A percentile compares a stretch with the other conserved stretches of the same genome.
Conservation (phyloP, 371 early-diverging fungal genomes). For the Saksenaea oblongispora region DNA sequence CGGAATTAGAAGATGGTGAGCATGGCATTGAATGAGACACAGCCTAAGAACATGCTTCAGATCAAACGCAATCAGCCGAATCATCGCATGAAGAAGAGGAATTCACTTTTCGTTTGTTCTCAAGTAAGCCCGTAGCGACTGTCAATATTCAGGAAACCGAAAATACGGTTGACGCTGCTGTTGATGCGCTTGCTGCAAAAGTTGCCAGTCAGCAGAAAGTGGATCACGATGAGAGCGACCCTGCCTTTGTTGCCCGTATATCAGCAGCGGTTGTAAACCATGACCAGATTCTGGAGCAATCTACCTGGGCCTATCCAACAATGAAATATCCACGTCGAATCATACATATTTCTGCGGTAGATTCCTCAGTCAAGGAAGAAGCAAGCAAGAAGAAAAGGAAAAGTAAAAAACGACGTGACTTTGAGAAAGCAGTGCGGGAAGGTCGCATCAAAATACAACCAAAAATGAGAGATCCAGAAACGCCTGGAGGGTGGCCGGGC, state of each 20-base stretch:
- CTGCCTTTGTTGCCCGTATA: conserved; percentile 30
- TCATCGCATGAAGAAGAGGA: conserved; percentile 23
- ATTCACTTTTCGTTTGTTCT: conserved; percentile 41
- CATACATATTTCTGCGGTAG: conserved; percentile 17
- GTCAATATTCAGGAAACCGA: conserved; percentile 33
- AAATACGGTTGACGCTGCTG: conserved; percentile 14
- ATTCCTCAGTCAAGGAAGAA: conserved; percentile 9
- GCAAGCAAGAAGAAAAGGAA: conserved; percentile 30
- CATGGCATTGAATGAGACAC: neutral
- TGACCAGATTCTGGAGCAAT: conserved; percentile 36
- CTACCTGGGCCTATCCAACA: conserved; percentile 30
- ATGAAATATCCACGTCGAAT: conserved; percentile 22
- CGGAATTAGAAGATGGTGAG: conserved; percentile 2
- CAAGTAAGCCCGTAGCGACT: conserved; percentile 33
- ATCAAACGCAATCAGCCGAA: conserved; percentile 4
- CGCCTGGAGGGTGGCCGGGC: conserved; percentile 49
- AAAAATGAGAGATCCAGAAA: conserved; percentile 38
- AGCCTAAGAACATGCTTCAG: conserved; percentile 7
- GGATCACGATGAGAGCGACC: conserved; percentile 46
- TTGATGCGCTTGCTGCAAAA: conserved; percentile 15
- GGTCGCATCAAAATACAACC: conserved; percentile 26
- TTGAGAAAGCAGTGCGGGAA: conserved; percentile 37
- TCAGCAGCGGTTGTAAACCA: conserved; percentile 24
- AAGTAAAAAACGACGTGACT: conserved; percentile 48
- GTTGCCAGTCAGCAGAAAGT: conserved; percentile 31